Conservation (phyloP, 257 asterid genomes). For the Primulina tabacum region DNA sequence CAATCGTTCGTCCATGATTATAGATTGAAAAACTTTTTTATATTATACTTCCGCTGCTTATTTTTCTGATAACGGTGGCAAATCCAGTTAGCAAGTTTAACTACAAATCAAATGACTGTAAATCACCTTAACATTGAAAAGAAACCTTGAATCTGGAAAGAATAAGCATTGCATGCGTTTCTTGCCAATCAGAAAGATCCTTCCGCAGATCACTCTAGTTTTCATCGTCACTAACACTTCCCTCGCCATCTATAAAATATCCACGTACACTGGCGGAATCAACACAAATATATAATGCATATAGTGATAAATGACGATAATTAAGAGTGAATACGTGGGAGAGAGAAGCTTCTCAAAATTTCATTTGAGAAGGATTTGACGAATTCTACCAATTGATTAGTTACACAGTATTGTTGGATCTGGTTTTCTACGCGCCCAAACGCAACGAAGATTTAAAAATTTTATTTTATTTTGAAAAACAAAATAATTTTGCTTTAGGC, state of each 20-base stretch:
- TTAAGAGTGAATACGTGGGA: constrained; percentile 41
- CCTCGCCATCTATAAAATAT: no score
- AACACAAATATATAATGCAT: neutral
- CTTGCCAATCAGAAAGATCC: constrained; percentile 93
- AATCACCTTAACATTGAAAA: neutral
- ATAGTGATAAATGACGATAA: neutral
- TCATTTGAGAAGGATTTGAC: constrained; percentile 65
- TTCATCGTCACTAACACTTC: constrained; percentile 32
- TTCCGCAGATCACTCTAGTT: constrained; percentile 37
- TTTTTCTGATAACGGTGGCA: no score
- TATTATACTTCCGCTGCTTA: no score
- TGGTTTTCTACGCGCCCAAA: no score
- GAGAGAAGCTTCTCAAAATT: constrained; percentile 60
- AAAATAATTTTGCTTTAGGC: no score
- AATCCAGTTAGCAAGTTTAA: constrained; percentile 13
- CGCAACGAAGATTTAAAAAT: no score
- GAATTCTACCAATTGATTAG: constrained; percentile 54
- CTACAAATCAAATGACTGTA: neutral
- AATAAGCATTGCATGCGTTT: constrained; percentile 74
- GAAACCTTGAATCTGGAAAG: constrained; percentile 73
- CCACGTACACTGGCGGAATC: constrained; percentile 27
- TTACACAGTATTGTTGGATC: no score
- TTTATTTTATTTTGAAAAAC: no score
- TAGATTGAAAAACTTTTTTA: no score
- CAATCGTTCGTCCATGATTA: no score